Base-by-base conservation (phyloP, 2,329 filamentous ascomycete genomes). In the Fusarium nygamai region DNA sequence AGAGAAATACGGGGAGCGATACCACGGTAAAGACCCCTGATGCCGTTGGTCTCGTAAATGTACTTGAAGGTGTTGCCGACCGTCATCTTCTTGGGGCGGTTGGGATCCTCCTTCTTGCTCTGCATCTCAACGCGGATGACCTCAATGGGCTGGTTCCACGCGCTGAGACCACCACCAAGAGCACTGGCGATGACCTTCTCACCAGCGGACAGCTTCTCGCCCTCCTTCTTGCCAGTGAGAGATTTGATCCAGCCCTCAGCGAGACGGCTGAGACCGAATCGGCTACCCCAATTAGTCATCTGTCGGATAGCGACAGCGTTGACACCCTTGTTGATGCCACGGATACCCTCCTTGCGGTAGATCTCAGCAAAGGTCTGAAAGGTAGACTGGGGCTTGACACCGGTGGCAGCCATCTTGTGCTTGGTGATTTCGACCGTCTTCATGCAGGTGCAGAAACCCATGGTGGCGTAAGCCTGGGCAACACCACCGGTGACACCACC, bases 391-490 rank as follows among this genome's bases (percentile, higher is more conserved):
- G 94, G 94, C 87, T 94, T 94, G 76, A 92, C 91, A 78, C 96
- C 96, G 48, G 91, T 77, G 39, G 94, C 92, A 20, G 94, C 95
- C 81, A 96, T 88, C 90, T 98, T 98, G 89, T 96, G 93, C 87
- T 98, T 97, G 82, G 96, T 99, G 86, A 99, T 99, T 86, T 99
- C 96, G 77, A 98, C 96, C 74, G 96, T 99, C 92, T 99, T 99
- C 96, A 99, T 99, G 91, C 96, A 99, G 72, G 96, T 99, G 87
- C 96, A 99, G 92, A 99, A 99, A 78, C 96, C 96, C 96, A 99
- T 99, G 83, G 96, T 99, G 76, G 96, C 96, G 84, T 99, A 99
- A 69, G 96, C 96, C 87, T 99, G 96, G 53, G 96, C 96, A 68
- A 99, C 92, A 89, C 96, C 96, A 83, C 96, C 96, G 29, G 92